These are phyloP conservation scores for Fusarium sacchari DNA, from an alignment of 2,329 filamentous ascomycete species.

Conservation along the genomic window DNA sequence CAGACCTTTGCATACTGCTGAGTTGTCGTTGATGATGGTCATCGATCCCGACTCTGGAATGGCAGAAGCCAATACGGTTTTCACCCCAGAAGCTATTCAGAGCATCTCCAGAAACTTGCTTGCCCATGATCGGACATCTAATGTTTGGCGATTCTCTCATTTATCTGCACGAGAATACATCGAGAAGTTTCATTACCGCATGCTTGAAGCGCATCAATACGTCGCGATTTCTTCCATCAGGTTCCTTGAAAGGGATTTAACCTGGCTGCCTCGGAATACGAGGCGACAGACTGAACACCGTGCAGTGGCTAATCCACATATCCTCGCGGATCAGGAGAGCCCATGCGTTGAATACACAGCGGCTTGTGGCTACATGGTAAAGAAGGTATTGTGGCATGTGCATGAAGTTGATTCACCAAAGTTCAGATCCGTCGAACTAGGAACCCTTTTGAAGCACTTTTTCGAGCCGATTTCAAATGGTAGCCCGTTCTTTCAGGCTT, in stretches of 20 bases:
- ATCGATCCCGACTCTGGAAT: rapidly evolving
- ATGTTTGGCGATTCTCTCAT: not conserved
- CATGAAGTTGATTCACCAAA: too few species aligned
- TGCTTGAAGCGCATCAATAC: rapidly evolving
- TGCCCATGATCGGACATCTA: rapidly evolving
- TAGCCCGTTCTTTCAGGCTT: too few species aligned
- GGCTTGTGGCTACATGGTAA: too few species aligned
- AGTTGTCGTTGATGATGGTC: rapidly evolving
- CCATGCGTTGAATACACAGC: too few species aligned
- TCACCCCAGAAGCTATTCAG: rapidly evolving
- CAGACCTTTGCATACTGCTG: rapidly evolving
- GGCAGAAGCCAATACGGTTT: rapidly evolving
- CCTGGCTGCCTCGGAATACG: too few species aligned
- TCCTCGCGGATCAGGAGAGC: too few species aligned
- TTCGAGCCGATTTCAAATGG: too few species aligned
- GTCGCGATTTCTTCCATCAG: not conserved
- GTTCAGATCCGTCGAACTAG: too few species aligned
- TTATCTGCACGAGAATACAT: not conserved
- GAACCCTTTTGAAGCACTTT: too few species aligned
- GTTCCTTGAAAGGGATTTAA: rapidly evolving
- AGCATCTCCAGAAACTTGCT: not conserved
- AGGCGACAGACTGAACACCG: too few species aligned
- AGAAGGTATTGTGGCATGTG: too few species aligned
- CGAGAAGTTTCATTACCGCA: rapidly evolving
- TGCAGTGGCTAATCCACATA: too few species aligned